Conservation (phyloP, 169 alveolate species). For the Plasmodium relictum region DNA sequence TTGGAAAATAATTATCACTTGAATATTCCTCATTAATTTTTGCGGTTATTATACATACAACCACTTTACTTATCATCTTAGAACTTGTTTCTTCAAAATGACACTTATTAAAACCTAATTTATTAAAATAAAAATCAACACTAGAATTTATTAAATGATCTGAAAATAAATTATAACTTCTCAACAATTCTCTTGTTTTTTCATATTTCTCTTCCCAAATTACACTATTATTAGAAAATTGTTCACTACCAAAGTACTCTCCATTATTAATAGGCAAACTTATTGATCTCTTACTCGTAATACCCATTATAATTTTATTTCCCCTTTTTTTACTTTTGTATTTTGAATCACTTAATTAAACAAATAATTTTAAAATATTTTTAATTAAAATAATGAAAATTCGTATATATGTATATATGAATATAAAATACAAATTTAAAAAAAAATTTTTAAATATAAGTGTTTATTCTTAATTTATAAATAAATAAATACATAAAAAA, state of each 20-base stretch:
- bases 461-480: too few relatives aligned
- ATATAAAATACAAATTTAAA: too few relatives aligned
- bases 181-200: constrained; percentile 25
- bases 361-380: too few relatives aligned
- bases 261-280: not conserved
- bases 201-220: constrained; percentile 69
- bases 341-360: too few relatives aligned
- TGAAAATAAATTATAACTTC: constrained; percentile 62
- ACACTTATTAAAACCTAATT: constrained; percentile 86
- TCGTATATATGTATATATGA: too few relatives aligned
- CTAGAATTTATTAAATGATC: constrained; percentile 78
- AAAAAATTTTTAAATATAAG: too few relatives aligned
- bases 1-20: constrained; percentile 87
- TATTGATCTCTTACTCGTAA: not conserved
- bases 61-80: constrained; percentile 85
- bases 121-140: constrained; percentile 86
- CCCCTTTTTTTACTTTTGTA: too few relatives aligned
- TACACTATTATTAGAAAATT: constrained; percentile 54
- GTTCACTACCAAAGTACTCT: constrained; percentile 30
- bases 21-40: constrained; percentile 86
- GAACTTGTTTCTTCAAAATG: constrained; percentile 88
- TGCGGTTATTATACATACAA: constrained; percentile 89
- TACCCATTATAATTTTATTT: not conserved
- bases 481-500: too few relatives aligned
- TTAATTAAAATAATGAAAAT: too few relatives aligned